Base-by-base conservation (phyloP, 2,329 filamentous ascomycete species). In the Botrytis cinerea region DNA sequence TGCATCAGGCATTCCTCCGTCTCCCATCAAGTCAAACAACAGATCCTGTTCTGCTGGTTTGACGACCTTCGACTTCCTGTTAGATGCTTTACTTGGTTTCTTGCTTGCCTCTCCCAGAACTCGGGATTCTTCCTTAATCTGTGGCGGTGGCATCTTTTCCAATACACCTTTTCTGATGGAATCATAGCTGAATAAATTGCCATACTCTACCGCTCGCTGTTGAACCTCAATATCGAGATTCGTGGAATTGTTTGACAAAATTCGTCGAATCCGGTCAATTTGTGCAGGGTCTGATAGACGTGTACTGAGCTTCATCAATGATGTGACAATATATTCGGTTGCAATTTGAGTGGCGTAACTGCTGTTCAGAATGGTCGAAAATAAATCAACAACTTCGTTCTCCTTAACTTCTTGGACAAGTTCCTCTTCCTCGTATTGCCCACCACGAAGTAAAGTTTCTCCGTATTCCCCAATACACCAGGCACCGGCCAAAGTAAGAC, bases 391-490 rank as follows among this genome's bases (percentile, higher is more conserved):
- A 74, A 99, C 88, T 80, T 99, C 96, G 78, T 90, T 91, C 83
- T 98, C 93, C 81, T 92, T 93, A 75, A 99, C 92, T 79, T 88
- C 86, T 75, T 87, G 84, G 20, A 97, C 94, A 45, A 97, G 86
- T 79, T 98, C 95, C 82, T 97, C 94, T 81, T 97, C 95, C 82
- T 98, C 95, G 78, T 97, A 97, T 79, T 96, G 92, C 1, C 95
- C 95, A 51, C 95, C 95, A 74, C 89, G 89, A 51, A 99, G 86
- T n/a, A 99, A 86, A 32, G 92, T 89, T 82, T 99, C 96, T 20
- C 94, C 95, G 80, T 95, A 99, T 84, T 99, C 96, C 80, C 97
- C 96, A 81, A 99, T 97, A 71, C 96, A 97, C 96, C 96, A 99
- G 10, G 96, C 92, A 54, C 93, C 96, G 68, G 95, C 94, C 75